Percentiles rank a stretch among this genome's conserved stretches.
Conservation (phyloP, 1,284 basidiomycete species). For the Apiotrichum brassicae region DNA sequence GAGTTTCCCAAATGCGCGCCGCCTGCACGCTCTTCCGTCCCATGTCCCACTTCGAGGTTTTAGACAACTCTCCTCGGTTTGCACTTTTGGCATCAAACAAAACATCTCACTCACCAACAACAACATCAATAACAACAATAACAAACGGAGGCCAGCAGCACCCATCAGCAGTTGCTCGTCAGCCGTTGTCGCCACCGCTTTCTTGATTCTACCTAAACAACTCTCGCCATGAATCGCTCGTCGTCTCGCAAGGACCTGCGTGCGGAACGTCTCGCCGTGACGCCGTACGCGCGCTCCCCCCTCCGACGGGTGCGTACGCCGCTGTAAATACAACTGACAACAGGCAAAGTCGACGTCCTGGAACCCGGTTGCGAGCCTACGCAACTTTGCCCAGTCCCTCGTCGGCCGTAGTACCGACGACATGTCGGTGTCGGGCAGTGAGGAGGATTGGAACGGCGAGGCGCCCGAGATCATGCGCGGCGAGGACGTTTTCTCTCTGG, state of each 20-base stretch:
- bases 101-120: background rate
- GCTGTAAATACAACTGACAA: background rate
- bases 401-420: slow-evolving; percentile 16
- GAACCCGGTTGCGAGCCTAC: slow-evolving; percentile 9
- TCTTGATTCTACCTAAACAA: no score
- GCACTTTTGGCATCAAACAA: no score
- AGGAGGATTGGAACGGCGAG: slow-evolving; percentile 39
- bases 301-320: background rate
- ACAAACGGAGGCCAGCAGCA: no score
- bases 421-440: slow-evolving; percentile 36
- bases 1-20: no score
- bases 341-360: background rate
- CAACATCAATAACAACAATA: background rate
- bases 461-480: slow-evolving; percentile 24
- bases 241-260: slow-evolving; percentile 30
- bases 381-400: slow-evolving; percentile 28
- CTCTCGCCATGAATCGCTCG: slow-evolving; percentile 33
- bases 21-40: no score
- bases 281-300: slow-evolving; percentile 22
- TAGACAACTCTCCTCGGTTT: no score
- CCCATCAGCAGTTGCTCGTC: background rate
- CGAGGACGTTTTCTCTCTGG: slow-evolving; percentile 33
- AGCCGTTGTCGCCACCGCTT: no score
- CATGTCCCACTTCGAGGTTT: no score
- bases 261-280: slow-evolving; percentile 24